Conservation (phyloP, 2,329 filamentous ascomycete genomes). For the Fusarium piperis region DNA sequence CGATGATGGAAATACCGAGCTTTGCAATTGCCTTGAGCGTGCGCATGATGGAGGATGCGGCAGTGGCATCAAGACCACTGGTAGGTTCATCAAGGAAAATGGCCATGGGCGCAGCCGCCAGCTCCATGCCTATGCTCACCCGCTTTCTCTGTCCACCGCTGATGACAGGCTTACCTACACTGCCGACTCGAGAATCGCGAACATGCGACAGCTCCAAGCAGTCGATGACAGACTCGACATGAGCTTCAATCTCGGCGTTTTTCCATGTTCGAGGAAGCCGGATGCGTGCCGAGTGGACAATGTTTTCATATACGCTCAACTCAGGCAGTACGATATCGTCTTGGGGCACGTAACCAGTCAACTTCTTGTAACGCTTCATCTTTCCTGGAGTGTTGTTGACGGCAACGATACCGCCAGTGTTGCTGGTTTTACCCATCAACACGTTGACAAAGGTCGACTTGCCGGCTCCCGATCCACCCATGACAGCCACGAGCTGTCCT, state of each 20-base stretch:
- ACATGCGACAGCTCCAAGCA: conserved; percentile 64
- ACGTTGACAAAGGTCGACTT: conserved; percentile 70
- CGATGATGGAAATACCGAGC: conserved; percentile 65
- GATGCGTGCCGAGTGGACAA: conserved; percentile 66
- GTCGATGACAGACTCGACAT: conserved; percentile 66
- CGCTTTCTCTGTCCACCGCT: conserved; percentile 67
- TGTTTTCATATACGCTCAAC: conserved; percentile 70
- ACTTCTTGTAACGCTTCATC: conserved; percentile 64
- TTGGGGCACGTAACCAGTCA: conserved; percentile 71
- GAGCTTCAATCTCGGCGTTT: conserved; percentile 58
- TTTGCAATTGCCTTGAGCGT: conserved; percentile 63
- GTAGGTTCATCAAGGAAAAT: conserved; percentile 65
- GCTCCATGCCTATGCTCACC: conserved; percentile 68
- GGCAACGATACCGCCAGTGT: conserved; percentile 61
- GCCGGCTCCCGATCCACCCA: conserved; percentile 68
- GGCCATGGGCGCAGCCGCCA: conserved; percentile 65
- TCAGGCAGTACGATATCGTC: conserved; percentile 69
- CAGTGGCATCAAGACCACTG: conserved; percentile 63
- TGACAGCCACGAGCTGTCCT: conserved; percentile 66
- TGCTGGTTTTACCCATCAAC: conserved; percentile 66
- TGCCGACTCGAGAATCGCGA: conserved; percentile 61
- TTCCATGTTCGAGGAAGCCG: conserved; percentile 63
- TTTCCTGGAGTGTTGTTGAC: conserved; percentile 62
- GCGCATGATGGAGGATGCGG: conserved; percentile 65
- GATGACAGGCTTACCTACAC: conserved; percentile 60